Percentiles rank a stretch among this genome's conserved stretches.
Conservation (phyloP, 2,329 filamentous ascomycete species). For the Xylariaceae sp. region DNA sequence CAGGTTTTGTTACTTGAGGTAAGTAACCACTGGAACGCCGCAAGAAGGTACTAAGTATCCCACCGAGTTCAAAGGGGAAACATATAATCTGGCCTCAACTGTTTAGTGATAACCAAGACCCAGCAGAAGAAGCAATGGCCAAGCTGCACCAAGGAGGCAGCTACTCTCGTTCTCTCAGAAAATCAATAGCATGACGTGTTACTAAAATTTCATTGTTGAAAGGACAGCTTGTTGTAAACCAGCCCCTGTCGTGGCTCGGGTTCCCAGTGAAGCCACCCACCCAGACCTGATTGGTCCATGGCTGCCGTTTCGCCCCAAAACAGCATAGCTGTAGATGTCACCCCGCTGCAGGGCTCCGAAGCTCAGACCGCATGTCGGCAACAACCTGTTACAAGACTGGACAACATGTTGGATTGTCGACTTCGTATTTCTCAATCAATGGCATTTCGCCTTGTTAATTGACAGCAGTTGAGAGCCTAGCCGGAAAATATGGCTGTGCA, state of each 20-base stretch:
- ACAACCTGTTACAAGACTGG: neutral
- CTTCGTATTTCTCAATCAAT: too few relatives aligned
- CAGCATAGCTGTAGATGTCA: constrained; percentile 7
- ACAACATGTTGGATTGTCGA: too few relatives aligned
- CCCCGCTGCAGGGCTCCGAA: constrained; percentile 3
- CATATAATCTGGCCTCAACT: constrained; percentile 22
- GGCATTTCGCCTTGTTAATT: too few relatives aligned
- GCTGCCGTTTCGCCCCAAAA: constrained; percentile 14
- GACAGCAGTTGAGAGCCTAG: too few relatives aligned
- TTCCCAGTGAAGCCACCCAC: constrained; percentile 25
- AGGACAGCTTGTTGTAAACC: constrained; percentile 27
- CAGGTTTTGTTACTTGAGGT: too few relatives aligned
- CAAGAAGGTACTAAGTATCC: too few relatives aligned
- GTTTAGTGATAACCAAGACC: constrained; percentile 5
- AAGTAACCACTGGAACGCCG: too few relatives aligned
- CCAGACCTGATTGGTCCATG: constrained; percentile 25
- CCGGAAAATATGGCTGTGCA: too few relatives aligned
- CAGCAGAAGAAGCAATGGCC: constrained; percentile 11
- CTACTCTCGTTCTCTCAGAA: too few relatives aligned
- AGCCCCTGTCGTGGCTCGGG: constrained; percentile 18
- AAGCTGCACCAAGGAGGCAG: too few relatives aligned
- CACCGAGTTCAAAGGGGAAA: too few relatives aligned
- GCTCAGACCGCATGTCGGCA: neutral
- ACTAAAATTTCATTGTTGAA: constrained; percentile 16
- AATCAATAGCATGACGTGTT: constrained; percentile 22